A percentile compares a stretch with the other conserved stretches of the same genome.
Evolutionary conservation across 768 basidiomycete genomes (phyloP).

Genomic region (Leccinum ochraceum): DNA sequence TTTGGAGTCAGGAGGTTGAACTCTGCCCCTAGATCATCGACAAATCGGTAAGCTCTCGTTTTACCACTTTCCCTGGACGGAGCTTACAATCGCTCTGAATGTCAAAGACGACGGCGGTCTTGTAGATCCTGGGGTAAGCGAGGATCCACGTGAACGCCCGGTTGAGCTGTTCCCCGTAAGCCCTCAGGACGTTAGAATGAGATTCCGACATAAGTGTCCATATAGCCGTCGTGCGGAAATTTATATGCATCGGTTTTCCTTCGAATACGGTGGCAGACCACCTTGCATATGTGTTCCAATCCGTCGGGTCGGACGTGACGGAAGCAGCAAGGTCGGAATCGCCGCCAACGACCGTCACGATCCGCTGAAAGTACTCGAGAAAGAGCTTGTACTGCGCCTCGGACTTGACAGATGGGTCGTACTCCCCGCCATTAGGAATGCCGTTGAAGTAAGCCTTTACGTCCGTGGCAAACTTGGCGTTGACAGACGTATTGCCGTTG

Average conservation of each 20-base stretch:
- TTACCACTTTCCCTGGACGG: neutral
- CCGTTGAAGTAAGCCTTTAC: constrained; percentile 7
- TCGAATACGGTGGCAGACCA: neutral
- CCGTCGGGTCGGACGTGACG: constrained; percentile 1
- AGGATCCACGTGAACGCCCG: constrained; percentile 8
- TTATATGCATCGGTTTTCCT: neutral
- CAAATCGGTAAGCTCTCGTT: neutral
- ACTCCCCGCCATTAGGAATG: constrained; percentile 6
- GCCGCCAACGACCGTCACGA: constrained; percentile 4
- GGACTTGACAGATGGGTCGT: constrained; percentile 1
- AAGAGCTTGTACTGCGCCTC: constrained; percentile 9
- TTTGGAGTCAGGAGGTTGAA: constrained; percentile 4
- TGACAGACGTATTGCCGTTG: neutral
- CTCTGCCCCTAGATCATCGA: constrained; percentile 5
- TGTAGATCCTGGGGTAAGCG: constrained; percentile 1
- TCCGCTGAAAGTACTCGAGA: constrained; percentile 9
- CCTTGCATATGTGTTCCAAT: neutral
- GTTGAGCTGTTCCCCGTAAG: neutral
- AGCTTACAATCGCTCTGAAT: constrained; percentile 11
- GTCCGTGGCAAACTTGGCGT: constrained; percentile 4
- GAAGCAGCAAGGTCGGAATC: neutral
- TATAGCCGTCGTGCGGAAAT: constrained; percentile 4
- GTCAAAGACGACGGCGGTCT: constrained; percentile 2
- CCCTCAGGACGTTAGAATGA: neutral
- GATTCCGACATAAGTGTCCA: constrained; percentile 7